Evolutionary conservation across 1,284 basidiomycete species (phyloP), one percentile per base, ranked within the genome.

Genomic region (Pyrrhoderma lamaoense): DNA sequence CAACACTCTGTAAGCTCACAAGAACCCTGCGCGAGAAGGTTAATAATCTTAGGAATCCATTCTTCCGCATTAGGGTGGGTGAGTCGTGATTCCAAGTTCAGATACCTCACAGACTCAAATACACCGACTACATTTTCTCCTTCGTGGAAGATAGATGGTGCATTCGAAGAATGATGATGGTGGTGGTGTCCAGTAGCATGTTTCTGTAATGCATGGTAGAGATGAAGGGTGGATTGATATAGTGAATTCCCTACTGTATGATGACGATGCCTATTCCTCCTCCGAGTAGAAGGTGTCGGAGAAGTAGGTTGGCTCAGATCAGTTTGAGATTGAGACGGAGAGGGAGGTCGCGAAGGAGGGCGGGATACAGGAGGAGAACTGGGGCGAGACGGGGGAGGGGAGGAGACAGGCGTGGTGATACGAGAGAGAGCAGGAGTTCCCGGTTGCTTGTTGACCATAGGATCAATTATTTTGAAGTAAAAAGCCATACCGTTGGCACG

Each of bases 51-150:
- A 42, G 72, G 69, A 2, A 79, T 73, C 37, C 80, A 70, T 25
- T 70, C 66, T 18, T 76, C 74, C 3, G 74, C 70, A 59, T 77
- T 68, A 0, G 74, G 76, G 50, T 82, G 76, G n/a, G 68, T 64
- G 31, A 80, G 65, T 40, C 73, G 70, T 8, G 67, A 74, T 61
- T 93, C 89, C 3, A 92, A 69, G 57, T 90, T 80, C 60, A 90
- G 73, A 62, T 91, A 92, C 34, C 80, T 69, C 60, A 87, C 81
- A 9, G 78, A 80, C 65, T 93, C 89, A 58, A 91, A 91, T 8
- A 89, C 79, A 0, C 89, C 90, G 0, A 93, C 90, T 0, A 79
- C 80, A 34, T 77, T 71, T 62, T 89, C 79, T 9, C 37, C 43
- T 16, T 53, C 48, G 18, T 45, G 53, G 43, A 54, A 47, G n/a